phyloP scores from a whole-genome alignment of 148 eudicot genomes.

The Mesembryanthemum crystallinum region DNA sequence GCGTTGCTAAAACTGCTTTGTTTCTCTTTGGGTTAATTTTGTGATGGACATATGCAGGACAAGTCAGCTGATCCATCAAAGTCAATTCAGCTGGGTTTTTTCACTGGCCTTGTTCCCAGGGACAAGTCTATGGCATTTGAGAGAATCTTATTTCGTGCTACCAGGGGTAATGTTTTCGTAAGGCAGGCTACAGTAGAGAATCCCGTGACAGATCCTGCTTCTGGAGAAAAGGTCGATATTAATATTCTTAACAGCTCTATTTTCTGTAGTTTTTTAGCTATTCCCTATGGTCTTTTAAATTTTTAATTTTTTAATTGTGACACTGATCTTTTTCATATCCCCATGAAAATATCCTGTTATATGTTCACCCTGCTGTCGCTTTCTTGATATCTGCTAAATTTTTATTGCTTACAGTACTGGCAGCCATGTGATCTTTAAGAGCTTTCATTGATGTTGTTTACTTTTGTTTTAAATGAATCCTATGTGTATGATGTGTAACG shows the following conservation, averaged over 20 bases:
- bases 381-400: background rate
- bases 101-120: slow-evolving; percentile 86
- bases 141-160: slow-evolving; percentile 96
- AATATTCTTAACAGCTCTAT: slow-evolving; percentile 4
- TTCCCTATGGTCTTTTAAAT: background rate
- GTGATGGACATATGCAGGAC: slow-evolving; percentile 42
- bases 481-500: background rate
- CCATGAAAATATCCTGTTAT: background rate
- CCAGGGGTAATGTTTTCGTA: slow-evolving; percentile 89
- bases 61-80: slow-evolving; percentile 64
- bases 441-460: background rate
- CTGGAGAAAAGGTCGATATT: slow-evolving; percentile 76
- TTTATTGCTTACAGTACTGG: background rate
- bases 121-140: slow-evolving; percentile 89
- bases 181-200: slow-evolving; percentile 68
- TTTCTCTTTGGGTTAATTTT: slow-evolving; percentile 16
- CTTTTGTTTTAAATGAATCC: background rate
- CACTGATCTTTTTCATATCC: background rate
- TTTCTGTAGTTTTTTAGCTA: background rate
- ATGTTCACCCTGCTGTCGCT: background rate
- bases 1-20: background rate
- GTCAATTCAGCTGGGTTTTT: slow-evolving; percentile 79
- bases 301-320: background rate
- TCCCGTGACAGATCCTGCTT: slow-evolving; percentile 78
- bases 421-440: background rate